Percentiles rank a stretch among this genome's conserved stretches.
phyloP scores from a whole-genome alignment of 202 grass and related monocot genomes.

The Setaria viridis region DNA sequence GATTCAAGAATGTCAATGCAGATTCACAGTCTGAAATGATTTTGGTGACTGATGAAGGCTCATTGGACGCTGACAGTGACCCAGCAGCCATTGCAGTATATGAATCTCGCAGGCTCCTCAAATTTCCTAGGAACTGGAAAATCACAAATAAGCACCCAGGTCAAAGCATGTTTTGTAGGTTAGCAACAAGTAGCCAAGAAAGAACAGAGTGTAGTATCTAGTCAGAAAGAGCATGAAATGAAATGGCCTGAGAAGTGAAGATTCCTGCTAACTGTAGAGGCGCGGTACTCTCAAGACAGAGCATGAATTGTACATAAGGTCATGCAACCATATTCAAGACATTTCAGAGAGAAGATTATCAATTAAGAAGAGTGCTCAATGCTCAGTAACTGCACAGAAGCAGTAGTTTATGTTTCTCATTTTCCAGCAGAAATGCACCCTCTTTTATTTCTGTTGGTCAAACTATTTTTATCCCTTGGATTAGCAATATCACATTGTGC shows the following conservation, averaged over 20 bases:
- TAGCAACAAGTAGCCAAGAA: not conserved
- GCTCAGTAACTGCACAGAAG: not conserved
- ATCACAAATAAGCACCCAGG: slow-evolving; percentile 31
- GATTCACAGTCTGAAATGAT: slow-evolving; percentile 96
- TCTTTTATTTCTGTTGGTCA: not conserved
- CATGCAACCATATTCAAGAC: not conserved
- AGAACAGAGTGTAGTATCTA: not conserved
- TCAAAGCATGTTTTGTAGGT: slow-evolving; percentile 27
- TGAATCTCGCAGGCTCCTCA: slow-evolving; percentile 89
- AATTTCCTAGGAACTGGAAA: slow-evolving; percentile 88
- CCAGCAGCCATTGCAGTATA: slow-evolving; percentile 86
- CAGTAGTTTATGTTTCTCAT: not conserved
- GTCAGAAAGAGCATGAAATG: slow-evolving; percentile 10
- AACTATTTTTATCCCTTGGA: slow-evolving; percentile 12
- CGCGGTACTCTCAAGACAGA: not conserved
- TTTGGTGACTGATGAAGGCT: slow-evolving; percentile 86
- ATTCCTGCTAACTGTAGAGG: not conserved
- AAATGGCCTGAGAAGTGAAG: slow-evolving; percentile 5
- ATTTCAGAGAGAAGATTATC: slow-evolving; percentile 18
- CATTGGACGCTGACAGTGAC: slow-evolving; percentile 70
- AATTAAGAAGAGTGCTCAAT: not conserved
- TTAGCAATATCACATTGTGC: not conserved
- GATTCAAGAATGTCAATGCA: slow-evolving; percentile 89
- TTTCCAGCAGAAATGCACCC: slow-evolving; percentile 12
- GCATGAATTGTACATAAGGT: not conserved